These are phyloP conservation scores for Ceratocystis diversiconidia DNA, from an alignment of 2,329 filamentous ascomycete genomes.

Conservation along the genomic window DNA sequence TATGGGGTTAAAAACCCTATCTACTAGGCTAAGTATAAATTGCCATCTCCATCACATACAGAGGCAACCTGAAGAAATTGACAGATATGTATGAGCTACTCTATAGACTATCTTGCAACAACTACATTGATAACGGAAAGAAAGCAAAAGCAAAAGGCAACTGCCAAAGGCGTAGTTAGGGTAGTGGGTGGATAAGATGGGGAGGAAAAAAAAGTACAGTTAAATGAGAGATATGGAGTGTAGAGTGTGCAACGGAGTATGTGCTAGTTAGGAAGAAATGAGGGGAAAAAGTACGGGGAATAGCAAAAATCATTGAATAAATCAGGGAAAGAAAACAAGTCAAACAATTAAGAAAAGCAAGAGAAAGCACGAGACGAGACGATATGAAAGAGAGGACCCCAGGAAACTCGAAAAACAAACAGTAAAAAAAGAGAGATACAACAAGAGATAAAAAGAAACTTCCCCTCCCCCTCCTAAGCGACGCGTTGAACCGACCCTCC, in stretches of 20 bases:
- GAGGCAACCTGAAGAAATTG: background rate
- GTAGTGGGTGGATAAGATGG: background rate
- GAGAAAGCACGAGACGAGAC: background rate
- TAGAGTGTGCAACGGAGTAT: background rate
- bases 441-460: background rate
- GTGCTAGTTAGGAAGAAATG: background rate
- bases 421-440: background rate
- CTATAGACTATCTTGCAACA: background rate
- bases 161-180: background rate
- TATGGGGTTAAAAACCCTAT: no score
- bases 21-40: no score
- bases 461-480: background rate
- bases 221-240: background rate
- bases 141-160: background rate
- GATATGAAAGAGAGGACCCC: no score
- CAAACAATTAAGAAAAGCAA: background rate
- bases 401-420: no score
- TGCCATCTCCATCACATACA: no score
- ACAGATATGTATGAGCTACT: background rate
- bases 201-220: background rate
- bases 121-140: background rate
- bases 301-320: no score
- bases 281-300: background rate
- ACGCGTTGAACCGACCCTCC: background rate
- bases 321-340: no score